Evolutionary conservation across 805 yeast genomes (phyloP).

Genomic region (Lipomyces starkeyi): DNA sequence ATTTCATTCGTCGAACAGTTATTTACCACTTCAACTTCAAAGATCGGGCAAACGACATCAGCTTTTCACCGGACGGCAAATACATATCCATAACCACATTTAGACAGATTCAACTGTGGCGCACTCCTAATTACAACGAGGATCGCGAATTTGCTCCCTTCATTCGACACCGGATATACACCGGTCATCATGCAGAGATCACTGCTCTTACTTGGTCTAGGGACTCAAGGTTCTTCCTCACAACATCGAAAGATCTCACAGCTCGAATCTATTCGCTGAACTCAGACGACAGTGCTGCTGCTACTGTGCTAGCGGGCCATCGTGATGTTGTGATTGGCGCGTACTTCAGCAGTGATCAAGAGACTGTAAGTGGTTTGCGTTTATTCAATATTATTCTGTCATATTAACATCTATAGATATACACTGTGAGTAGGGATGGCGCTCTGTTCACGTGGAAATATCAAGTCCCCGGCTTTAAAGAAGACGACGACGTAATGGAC

Average conservation of each 20-base stretch:
- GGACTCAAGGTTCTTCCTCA: constrained; percentile 85
- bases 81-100: constrained; percentile 86
- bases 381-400: not conserved
- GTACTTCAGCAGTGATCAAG: constrained; percentile 86
- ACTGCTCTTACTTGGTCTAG: constrained; percentile 83
- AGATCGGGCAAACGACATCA: constrained; percentile 71
- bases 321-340: constrained; percentile 87
- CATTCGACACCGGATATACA: constrained; percentile 84
- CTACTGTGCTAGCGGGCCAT: constrained; percentile 90
- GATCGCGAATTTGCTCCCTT: constrained; percentile 97
- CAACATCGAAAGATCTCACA: constrained; percentile 89
- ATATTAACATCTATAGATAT: constrained; percentile 52
- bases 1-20: constrained; percentile 80
- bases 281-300: constrained; percentile 72
- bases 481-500: constrained; percentile 51
- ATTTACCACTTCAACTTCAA: constrained; percentile 94
- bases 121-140: constrained; percentile 75
- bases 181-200: constrained; percentile 90
- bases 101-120: constrained; percentile 89
- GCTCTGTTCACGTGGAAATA: constrained; percentile 94
- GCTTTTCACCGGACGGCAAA: constrained; percentile 87
- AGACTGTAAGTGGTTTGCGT: constrained; percentile 50
- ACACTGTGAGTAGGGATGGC: constrained; percentile 92
- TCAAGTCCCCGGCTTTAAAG: constrained; percentile 57
- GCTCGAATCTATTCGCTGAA: constrained; percentile 81